Base-by-base conservation (phyloP, 257 asterid genomes). In the Solanum clarkiae region DNA sequence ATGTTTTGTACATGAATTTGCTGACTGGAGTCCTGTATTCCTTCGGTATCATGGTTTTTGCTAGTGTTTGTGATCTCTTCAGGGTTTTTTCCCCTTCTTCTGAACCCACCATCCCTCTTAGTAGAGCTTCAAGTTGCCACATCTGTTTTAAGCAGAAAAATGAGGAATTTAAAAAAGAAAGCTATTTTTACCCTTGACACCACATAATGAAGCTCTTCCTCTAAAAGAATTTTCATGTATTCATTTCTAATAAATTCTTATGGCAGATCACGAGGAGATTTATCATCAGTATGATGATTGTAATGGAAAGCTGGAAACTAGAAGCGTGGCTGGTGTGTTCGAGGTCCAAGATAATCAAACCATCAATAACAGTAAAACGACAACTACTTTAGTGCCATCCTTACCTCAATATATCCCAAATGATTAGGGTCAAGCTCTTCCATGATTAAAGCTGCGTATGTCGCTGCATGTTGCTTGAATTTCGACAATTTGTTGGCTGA, bases 361-460 rank as follows among this genome's bases (percentile, higher is more conserved):
- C 24, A 32, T 68, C 24, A 32, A 68, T 68, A 68, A 32, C 75
- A 68, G 24, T n/a, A 70, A 62, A 55, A 80, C 10, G 8, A 54
- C 5, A 10, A 0, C 83, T 16, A 18, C 15, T 29, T 53, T 29
- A 51, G 49, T 36, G 9, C 16, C 22, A 55, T 59, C 5, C 24
- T 63, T 40, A 94, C 99, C 97, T 96, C 99, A 66, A 96, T 91
- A 70, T 92, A 95, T 54, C 99, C 98, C 47, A 84, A 71, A 18
- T 96, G 95, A 81, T 96, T 97, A 42, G 99, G 98, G 65, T 96
- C 99, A 1, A 96, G 93, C 90, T 95, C 98, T 89, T 95, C 98
- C 99, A 96, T 96, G 92, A 96, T 96, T 51, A 93, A 77, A 47
- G 97, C 85, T 79, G 99, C 98, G 85, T 96, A 94, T 1, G 93